phyloP scores from a whole-genome alignment of 2,329 filamentous ascomycete genomes.

The Botryotinia calthae region DNA sequence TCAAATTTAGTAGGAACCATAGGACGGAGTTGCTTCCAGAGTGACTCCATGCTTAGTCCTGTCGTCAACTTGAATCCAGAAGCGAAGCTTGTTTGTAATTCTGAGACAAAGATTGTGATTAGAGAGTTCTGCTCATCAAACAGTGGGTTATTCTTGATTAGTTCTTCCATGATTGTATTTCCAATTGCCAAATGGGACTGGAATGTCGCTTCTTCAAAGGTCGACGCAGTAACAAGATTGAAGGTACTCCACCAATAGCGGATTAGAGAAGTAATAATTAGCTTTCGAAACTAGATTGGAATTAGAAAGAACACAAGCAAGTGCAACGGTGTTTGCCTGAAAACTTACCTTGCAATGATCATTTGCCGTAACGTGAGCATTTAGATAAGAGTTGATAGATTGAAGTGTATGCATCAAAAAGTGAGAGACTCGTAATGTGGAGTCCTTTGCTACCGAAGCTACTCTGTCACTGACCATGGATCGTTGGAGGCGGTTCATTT shows the following conservation, averaged over 20 bases:
- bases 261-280: conserved; percentile 44
- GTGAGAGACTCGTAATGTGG: conserved; percentile 52
- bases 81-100: conserved; percentile 58
- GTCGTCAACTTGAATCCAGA: conserved; percentile 70
- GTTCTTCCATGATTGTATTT: conserved; percentile 25
- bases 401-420: conserved; percentile 50
- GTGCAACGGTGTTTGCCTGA: neutral
- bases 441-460: conserved; percentile 57
- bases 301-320: neutral
- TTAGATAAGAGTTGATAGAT: conserved; percentile 47
- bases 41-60: conserved; percentile 73
- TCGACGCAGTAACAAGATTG: conserved; percentile 43
- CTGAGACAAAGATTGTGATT: conserved; percentile 36
- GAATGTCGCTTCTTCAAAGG: conserved; percentile 62
- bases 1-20: conserved; percentile 49
- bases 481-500: conserved; percentile 58
- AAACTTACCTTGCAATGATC: conserved; percentile 35
- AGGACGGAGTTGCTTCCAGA: conserved; percentile 75
- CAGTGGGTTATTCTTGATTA: neutral
- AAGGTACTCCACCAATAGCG: conserved; percentile 57
- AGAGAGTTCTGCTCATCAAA: conserved; percentile 15
- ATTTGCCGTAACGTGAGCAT: conserved; percentile 34
- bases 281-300: conserved; percentile 37
- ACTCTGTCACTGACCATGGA: conserved; percentile 55
- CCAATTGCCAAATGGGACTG: conserved; percentile 57